Evolutionary conservation across 768 basidiomycete genomes (phyloP), one percentile per base, ranked within the genome.

Genomic region (Tricholoma sp.): DNA sequence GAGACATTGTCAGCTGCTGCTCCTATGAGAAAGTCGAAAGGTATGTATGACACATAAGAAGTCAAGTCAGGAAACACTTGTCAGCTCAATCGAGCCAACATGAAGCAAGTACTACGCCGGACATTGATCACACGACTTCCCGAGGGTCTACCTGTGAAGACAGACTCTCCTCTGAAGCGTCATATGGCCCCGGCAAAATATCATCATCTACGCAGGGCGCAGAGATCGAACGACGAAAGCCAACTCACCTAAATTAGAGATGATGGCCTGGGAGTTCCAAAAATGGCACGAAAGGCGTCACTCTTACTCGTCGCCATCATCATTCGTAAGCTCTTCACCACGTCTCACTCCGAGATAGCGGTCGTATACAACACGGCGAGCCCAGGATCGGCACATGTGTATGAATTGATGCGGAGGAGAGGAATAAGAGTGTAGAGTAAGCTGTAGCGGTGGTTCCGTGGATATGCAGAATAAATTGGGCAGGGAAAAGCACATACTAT

Each of bases 261-360:
- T 2, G 31, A 48, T 24, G 24, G 28, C 6, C 12, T 13, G 12
- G 12, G 15, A 58, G 29, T 15, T 13, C 11, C 24, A 24, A 24
- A 24, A 24, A 24, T 24, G 24, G 2, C 28, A 42, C n/a, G 32
- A 17, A 52, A 33, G 12, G 34, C 32, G 29, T 48, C 47, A 48
- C 15, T 31, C 29, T 20, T 66, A 68, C 2, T 80, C 77, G 2
- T 84, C 80, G 9, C 82, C 83, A 6, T 84, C 85, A 18, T 94
- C 94, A 61, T 94, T 91, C 3, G 96, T 98, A 59, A 98, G 72
- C 65, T 94, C 92, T 56, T 95, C 95, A 15, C 86, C 89, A 32
- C 75, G 76, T n/a, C 78, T 72, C 3, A 94, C 69, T 5, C 89
- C 88, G 1, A 69, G 65, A 60, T 90, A 86, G 15, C 76, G 70